Percentiles rank a stretch among this genome's conserved stretches.
These are phyloP conservation scores for Cardiospermum halicacabum DNA, from an alignment of 345 rosid species.

Conservation along the genomic window DNA sequence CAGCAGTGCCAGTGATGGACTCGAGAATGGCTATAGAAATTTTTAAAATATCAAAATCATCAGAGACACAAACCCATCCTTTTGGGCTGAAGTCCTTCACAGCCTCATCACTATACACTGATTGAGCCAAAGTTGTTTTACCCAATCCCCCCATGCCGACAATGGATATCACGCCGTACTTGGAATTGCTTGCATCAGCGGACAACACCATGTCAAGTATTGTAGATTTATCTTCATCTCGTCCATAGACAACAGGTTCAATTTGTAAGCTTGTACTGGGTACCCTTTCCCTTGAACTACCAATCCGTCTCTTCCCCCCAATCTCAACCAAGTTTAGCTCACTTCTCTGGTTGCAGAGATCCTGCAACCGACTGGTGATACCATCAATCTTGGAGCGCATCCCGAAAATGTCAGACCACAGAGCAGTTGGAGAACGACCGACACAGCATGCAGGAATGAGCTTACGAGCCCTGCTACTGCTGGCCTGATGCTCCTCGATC, in stretches of 20 bases:
- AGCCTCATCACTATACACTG: neutral
- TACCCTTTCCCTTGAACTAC: neutral
- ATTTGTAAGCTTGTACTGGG: neutral
- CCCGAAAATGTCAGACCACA: neutral
- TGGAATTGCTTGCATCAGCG: neutral
- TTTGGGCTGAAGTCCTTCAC: neutral
- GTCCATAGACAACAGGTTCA: neutral
- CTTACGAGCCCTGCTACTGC: neutral
- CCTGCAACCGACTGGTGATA: neutral
- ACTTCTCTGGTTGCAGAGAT: neutral
- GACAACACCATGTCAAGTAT: neutral
- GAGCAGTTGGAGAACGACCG: neutral
- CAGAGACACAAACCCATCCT: slow-evolving; percentile 2
- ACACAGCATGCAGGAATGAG: neutral
- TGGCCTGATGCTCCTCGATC: too few species aligned
- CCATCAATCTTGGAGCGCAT: neutral
- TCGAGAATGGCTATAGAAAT: neutral
- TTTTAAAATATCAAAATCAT: neutral
- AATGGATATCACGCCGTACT: neutral
- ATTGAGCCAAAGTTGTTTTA: neutral
- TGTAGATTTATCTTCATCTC: neutral
- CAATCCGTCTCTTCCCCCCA: neutral
- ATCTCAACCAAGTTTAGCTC: neutral
- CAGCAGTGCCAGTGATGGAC: neutral
- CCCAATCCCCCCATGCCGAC: neutral